These are phyloP conservation scores for Sambucus nigra DNA, from an alignment of 129 eudicot species.

Conservation along the genomic window DNA sequence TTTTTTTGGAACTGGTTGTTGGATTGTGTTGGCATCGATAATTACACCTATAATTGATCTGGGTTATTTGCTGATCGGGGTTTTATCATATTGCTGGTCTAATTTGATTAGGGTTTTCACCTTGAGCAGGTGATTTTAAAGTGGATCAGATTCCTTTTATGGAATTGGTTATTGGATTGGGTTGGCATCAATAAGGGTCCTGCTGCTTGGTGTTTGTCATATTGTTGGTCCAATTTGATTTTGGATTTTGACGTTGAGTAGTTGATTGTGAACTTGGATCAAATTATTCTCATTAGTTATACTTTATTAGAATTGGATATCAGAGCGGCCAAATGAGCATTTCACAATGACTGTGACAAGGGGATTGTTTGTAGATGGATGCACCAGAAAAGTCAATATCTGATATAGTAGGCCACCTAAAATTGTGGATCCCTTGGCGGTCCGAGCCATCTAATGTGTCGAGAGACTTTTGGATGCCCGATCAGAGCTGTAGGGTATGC, in stretches of 20 bases:
- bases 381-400: constrained; percentile 35
- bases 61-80: no score
- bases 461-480: constrained; percentile 99
- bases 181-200: no score
- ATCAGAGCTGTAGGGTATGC: constrained; percentile 90
- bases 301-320: constrained; percentile 9
- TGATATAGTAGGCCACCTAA: constrained; percentile 48
- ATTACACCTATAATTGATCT: no score
- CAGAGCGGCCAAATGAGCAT: constrained; percentile 51
- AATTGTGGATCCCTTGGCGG: constrained; percentile 71
- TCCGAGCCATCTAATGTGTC: constrained; percentile 74
- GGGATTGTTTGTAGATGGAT: constrained; percentile 51
- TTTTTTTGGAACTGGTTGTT: no score
- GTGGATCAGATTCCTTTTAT: no score
- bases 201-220: neutral
- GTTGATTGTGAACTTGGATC: neutral
- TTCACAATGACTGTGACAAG: constrained; percentile 49
- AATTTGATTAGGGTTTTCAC: no score
- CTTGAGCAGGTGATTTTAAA: no score
- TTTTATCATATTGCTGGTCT: no score
- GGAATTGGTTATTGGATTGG: no score
- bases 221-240: neutral
- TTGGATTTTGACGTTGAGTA: no score
- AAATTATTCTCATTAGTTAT: neutral
- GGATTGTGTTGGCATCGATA: no score